Evolutionary conservation across 2,329 filamentous ascomycete genomes (phyloP).

Genomic region (Fusarium denticulatum): DNA sequence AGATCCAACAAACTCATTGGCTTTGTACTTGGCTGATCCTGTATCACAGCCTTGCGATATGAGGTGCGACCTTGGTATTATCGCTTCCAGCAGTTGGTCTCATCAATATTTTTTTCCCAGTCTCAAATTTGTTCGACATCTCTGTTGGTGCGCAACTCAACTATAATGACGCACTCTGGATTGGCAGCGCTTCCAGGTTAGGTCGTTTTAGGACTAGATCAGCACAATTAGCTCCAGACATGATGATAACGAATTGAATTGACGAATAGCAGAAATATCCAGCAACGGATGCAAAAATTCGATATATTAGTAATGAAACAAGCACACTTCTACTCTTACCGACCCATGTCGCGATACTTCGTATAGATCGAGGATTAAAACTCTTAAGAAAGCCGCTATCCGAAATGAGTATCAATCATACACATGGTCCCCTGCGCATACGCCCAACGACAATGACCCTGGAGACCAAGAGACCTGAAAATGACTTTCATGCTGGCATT

Average conservation of each 20-base stretch:
- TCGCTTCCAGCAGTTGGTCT: fast-evolving
- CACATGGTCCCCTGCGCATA: neutral
- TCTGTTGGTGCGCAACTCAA: neutral
- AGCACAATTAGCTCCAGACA: fast-evolving
- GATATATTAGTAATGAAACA: no score
- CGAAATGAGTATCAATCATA: neutral
- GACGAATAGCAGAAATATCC: neutral
- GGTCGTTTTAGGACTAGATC: neutral
- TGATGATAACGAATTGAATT: neutral
- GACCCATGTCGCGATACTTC: no score
- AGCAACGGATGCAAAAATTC: neutral
- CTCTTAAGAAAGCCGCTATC: no score
- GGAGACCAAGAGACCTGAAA: neutral
- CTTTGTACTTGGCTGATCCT: no score
- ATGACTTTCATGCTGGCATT: neutral
- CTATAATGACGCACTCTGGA: neutral
- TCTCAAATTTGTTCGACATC: neutral
- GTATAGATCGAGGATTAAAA: no score
- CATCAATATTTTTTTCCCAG: neutral
- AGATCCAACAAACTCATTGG: no score
- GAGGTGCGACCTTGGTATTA: no score
- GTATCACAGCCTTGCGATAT: no score
- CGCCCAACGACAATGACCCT: no score
- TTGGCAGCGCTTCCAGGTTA: neutral
- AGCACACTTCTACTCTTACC: no score